These are phyloP conservation scores for Xerocomellus dryophilus DNA, from an alignment of 768 basidiomycete genomes.

Conservation along the genomic window DNA sequence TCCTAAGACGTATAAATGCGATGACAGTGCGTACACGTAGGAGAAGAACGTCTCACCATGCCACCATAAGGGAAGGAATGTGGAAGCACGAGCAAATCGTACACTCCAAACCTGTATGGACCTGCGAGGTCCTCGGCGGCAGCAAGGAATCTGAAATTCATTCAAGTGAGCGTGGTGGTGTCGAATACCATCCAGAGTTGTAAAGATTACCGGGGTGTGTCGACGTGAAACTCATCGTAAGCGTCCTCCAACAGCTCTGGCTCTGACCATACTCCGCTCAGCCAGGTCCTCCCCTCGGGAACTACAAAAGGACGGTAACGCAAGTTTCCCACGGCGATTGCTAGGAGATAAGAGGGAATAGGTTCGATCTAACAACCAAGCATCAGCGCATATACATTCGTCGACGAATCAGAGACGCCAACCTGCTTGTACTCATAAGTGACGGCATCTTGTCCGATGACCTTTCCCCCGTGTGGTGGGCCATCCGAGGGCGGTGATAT, in stretches of 20 bases:
- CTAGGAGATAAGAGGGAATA: constrained; percentile 90
- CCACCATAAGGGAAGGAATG: constrained; percentile 93
- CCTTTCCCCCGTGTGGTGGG: constrained; percentile 68
- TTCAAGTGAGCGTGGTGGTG: too few species aligned
- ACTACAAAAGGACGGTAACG: constrained; percentile 64
- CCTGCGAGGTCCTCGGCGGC: constrained; percentile 69
- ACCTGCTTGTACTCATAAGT: constrained; percentile 80
- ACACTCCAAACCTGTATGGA: constrained; percentile 81
- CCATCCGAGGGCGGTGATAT: constrained; percentile 71
- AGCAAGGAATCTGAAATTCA: constrained; percentile 57
- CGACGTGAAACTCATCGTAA: constrained; percentile 86
- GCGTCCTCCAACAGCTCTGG: constrained; percentile 74
- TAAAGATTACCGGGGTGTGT: constrained; percentile 61
- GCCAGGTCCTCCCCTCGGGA: constrained; percentile 68
- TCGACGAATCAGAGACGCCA: constrained; percentile 9
- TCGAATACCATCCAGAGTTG: too few species aligned
- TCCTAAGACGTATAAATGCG: constrained; percentile 47
- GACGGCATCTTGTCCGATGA: constrained; percentile 69
- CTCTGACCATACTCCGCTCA: constrained; percentile 87
- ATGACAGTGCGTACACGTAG: not conserved
- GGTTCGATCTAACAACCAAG: constrained; percentile 58
- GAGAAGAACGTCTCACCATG: constrained; percentile 47
- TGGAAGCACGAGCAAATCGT: constrained; percentile 85
- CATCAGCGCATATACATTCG: not conserved
- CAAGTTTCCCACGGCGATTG: constrained; percentile 84